These are phyloP conservation scores for Capsicum rhomboideum DNA, from an alignment of 257 asterid genomes.

Conservation along the genomic window DNA sequence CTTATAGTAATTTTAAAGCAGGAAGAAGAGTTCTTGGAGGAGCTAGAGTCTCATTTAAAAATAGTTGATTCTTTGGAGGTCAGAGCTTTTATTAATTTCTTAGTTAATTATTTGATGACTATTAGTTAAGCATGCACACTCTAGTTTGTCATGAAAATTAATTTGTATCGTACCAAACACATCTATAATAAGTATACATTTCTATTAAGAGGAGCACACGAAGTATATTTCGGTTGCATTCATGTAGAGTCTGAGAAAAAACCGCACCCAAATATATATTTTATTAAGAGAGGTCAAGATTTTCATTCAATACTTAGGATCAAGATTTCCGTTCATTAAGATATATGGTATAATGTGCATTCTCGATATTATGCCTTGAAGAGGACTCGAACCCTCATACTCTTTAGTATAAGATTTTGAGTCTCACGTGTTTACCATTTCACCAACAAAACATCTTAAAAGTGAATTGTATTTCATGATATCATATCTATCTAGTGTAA, in stretches of 20 bases:
- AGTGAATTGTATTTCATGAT: background rate
- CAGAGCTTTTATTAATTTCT: background rate
- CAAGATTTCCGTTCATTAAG: background rate
- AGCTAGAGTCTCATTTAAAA: constrained; percentile 28
- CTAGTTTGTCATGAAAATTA: background rate
- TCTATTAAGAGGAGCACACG: background rate
- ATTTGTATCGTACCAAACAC: too few relatives aligned
- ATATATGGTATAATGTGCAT: background rate
- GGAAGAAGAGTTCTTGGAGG: constrained; percentile 25
- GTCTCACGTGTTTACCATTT: background rate
- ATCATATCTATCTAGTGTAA: background rate
- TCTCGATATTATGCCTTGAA: background rate
- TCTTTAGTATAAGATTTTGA: background rate
- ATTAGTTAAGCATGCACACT: background rate
- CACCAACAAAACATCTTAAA: background rate
- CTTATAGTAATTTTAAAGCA: constrained; percentile 40
- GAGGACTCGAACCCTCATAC: background rate
- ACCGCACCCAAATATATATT: background rate
- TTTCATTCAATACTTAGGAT: background rate
- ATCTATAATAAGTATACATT: too few relatives aligned
- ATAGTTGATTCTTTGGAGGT: constrained; percentile 36
- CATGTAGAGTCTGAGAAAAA: background rate
- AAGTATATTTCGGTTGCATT: background rate
- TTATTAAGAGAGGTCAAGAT: background rate
- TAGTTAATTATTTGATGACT: background rate